Evolutionary conservation across 2,329 filamentous ascomycete species (phyloP), one percentile per base, ranked within the genome.

Genomic region (Trichoderma polysporum): DNA sequence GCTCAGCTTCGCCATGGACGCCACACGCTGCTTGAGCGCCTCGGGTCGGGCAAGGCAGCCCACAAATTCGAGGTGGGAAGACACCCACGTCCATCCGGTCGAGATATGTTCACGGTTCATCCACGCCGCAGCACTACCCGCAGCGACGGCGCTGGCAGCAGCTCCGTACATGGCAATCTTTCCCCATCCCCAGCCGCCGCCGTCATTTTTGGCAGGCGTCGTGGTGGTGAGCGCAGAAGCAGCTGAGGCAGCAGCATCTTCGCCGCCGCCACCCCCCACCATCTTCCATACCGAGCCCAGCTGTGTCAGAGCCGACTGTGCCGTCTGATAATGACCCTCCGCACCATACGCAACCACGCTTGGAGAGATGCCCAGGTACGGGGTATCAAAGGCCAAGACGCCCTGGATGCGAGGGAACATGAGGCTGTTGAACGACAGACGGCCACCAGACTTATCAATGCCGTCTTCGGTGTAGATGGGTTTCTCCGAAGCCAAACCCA

Each of bases 331-430:
- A 73, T 97, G 93, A 49, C 87, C 90, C 81, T 98, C 93, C 6
- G 94, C 94, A 68, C 90, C 89, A 76, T 94, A 91, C 4, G 92
- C 91, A n/a, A 95, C 89, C 1, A 95, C 91, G 29, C 91, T 90
- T 0, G 92, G 91, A 25, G 90, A 87, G 70, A 94, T 93, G 66
- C 91, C 91, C 1, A 95, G 85, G 76, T 91, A 99, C 1, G 95
- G 95, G 0, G 95, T 99, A 79, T 98, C 94, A 76, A 97, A 97
- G 59, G 94, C 92, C 56, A 98, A 85, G 29, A 98, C 87, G 71
- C 91, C 94, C 78, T 94, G 91, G 70, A 98, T 88, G 77, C 93
- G 94, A 1, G 94, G 94, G 76, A 98, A 98, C 90, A 97, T 94
- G 76, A 97, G 88, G 35, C 80, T 79, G 73, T 86, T 90, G 68